Conservation (phyloP, 768 basidiomycete species). For the Boletus rufocinnamomeus region DNA sequence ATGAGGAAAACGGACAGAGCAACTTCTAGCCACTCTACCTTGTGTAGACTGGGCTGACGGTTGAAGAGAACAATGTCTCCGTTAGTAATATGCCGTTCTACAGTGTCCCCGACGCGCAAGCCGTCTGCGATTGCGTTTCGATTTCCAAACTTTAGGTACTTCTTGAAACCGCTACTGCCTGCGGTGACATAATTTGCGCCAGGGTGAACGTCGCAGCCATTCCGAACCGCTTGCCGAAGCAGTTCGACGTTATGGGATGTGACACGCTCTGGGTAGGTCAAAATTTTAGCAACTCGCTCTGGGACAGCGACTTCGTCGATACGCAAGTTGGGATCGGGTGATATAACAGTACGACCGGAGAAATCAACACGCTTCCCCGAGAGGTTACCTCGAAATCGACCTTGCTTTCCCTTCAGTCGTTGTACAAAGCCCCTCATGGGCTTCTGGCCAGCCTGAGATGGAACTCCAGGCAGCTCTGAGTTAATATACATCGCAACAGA, state of each 20-base stretch:
- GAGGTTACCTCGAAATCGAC: conserved; percentile 96
- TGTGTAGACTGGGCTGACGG: conserved; percentile 97
- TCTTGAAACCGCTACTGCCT: conserved; percentile 78
- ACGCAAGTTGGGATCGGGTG: conserved; percentile 96
- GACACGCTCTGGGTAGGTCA: conserved; percentile 96
- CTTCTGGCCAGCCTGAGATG: conserved; percentile 83
- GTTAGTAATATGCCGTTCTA: conserved; percentile 93
- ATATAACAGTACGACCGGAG: conserved; percentile 97
- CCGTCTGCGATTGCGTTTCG: conserved; percentile 77
- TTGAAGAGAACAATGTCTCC: conserved; percentile 98
- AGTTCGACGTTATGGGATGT: conserved; percentile 85
- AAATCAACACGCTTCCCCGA: conserved; percentile 99
- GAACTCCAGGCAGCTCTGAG: conserved; percentile 93
- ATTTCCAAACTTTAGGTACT: conserved; percentile 88
- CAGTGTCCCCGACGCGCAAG: conserved; percentile 83
- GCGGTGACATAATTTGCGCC: conserved; percentile 93
- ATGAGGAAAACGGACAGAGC: conserved; percentile 1
- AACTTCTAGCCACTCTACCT: conserved; percentile 45
- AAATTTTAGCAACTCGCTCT: conserved; percentile 88
- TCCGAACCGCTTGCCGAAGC: conserved; percentile 75
- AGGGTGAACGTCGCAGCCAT: conserved; percentile 89
- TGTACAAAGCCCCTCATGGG: conserved; percentile 98
- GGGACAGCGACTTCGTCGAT: conserved; percentile 99
- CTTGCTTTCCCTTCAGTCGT: conserved; percentile 97
- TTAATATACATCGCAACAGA: conserved; percentile 98